phyloP scores from a whole-genome alignment of 2,329 filamentous ascomycete genomes.

The Lachnellula subtilissima region DNA sequence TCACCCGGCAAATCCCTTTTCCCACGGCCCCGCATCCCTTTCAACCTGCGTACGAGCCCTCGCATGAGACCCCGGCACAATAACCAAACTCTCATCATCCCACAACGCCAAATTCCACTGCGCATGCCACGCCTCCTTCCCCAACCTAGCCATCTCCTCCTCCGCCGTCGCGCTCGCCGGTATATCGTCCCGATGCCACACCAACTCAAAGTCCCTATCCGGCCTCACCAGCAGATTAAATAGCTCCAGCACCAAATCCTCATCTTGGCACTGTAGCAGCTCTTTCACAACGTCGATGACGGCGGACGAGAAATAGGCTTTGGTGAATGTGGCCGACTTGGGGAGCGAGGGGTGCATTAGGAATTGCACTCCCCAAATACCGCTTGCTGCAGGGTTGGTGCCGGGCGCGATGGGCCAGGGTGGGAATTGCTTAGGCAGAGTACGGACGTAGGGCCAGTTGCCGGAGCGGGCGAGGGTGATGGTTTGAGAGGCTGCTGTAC shows the following conservation, averaged over 20 bases:
- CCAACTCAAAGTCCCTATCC: conserved; percentile 63
- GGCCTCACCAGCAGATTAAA: conserved; percentile 82
- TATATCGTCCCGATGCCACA: conserved; percentile 86
- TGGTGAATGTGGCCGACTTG: conserved; percentile 55
- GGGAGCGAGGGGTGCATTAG: conserved; percentile 70
- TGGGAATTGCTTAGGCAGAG: conserved; percentile 84
- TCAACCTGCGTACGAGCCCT: conserved; percentile 67
- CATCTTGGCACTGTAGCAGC: conserved; percentile 52
- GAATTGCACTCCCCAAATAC: conserved; percentile 89
- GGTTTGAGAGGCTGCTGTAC: conserved; percentile 52
- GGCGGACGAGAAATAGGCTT: conserved; percentile 65
- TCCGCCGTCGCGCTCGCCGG: conserved; percentile 57
- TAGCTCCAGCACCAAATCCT: conserved; percentile 76
- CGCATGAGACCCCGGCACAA: conserved; percentile 71
- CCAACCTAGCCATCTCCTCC: conserved; percentile 61
- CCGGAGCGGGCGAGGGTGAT: conserved; percentile 61
- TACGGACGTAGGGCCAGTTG: conserved; percentile 75
- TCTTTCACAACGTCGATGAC: conserved; percentile 60
- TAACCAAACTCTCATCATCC: conserved; percentile 66
- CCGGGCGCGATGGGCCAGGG: conserved; percentile 59
- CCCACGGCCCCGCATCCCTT: conserved; percentile 62
- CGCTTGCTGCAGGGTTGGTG: conserved; percentile 43
- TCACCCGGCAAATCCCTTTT: conserved; percentile 56
- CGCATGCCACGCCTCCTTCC: conserved; percentile 62
- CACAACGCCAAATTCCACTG: conserved; percentile 86